Evolutionary conservation across 2,329 filamentous ascomycete species (phyloP).

Genomic region (Furcasterigmium furcatum): DNA sequence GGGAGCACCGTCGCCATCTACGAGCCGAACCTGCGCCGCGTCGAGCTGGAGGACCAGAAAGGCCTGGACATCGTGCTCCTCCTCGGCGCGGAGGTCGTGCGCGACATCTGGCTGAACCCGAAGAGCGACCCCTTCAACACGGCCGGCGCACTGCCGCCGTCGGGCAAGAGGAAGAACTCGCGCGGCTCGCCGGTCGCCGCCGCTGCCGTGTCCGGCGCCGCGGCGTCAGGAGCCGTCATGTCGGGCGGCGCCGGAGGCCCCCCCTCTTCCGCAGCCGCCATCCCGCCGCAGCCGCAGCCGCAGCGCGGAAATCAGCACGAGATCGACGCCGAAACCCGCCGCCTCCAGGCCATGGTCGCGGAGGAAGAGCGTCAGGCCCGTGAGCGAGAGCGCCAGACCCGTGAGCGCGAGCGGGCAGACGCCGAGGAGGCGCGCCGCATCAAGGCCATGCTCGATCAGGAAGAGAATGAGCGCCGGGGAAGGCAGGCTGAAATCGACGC

Average conservation of each 20-base stretch:
- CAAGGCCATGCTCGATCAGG: conserved; percentile 62
- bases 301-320: conserved; percentile 26
- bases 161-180: conserved; percentile 39
- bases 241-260: conserved; percentile 35
- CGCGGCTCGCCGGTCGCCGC: conserved; percentile 21
- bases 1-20: conserved; percentile 71
- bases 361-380: conserved; percentile 48
- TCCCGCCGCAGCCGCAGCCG: conserved; percentile 11
- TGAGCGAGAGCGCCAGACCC: conserved; percentile 45
- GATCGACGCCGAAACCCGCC: conserved; percentile 74
- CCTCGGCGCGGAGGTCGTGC: conserved; percentile 60
- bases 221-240: conserved; percentile 40
- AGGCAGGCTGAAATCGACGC: conserved; percentile 62
- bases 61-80: conserved; percentile 82
- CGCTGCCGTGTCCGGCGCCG: conserved; percentile 14
- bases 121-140: conserved; percentile 79
- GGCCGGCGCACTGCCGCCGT: conserved; percentile 32
- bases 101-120: conserved; percentile 62
- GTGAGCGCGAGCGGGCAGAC: conserved; percentile 50
- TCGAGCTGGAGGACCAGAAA: conserved; percentile 92
- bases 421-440: conserved; percentile 47
- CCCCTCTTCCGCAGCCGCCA: conserved; percentile 13
- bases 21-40: conserved; percentile 84
- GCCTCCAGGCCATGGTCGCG: conserved; percentile 56
- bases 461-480: conserved; percentile 57